These are phyloP conservation scores for Solanum rostratum DNA, from an alignment of 257 asterid genomes.

Conservation along the genomic window DNA sequence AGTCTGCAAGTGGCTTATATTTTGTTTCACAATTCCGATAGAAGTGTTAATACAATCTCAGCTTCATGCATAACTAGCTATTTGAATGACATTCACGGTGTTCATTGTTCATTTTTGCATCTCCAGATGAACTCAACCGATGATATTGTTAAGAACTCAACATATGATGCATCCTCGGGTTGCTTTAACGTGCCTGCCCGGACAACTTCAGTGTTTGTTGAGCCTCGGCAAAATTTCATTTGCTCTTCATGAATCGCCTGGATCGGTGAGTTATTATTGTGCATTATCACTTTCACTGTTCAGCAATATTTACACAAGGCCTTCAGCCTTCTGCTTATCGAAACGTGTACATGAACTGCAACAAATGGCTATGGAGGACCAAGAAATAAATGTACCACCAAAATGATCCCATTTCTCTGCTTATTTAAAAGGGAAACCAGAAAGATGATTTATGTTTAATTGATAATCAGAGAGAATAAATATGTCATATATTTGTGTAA, in stretches of 20 bases:
- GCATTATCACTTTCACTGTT: not conserved
- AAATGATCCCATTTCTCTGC: not conserved
- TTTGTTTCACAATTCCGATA: not conserved
- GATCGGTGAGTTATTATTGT: not conserved
- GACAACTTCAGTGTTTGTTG: slow-evolving; percentile 70
- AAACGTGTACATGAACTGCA: not conserved
- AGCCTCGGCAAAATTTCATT: slow-evolving; percentile 19
- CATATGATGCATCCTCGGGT: slow-evolving; percentile 52
- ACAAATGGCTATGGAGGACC: not conserved
- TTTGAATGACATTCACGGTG: not conserved
- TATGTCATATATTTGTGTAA: not conserved
- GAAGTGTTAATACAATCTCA: not conserved
- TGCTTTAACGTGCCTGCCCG: slow-evolving; percentile 62
- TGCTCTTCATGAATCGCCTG: not conserved
- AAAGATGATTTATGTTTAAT: not conserved
- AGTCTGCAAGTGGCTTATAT: not conserved
- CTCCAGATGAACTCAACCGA: slow-evolving; percentile 60
- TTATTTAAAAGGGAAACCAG: not conserved
- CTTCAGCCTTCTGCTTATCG: not conserved
- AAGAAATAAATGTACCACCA: not conserved
- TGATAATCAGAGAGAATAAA: not conserved
- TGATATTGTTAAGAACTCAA: slow-evolving; percentile 49
- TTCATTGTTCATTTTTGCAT: not conserved
- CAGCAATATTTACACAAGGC: not conserved
- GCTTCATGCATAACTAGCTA: not conserved